Evolutionary conservation across 768 basidiomycete genomes (phyloP).

Genomic region (Tricholoma furcatifolium): DNA sequence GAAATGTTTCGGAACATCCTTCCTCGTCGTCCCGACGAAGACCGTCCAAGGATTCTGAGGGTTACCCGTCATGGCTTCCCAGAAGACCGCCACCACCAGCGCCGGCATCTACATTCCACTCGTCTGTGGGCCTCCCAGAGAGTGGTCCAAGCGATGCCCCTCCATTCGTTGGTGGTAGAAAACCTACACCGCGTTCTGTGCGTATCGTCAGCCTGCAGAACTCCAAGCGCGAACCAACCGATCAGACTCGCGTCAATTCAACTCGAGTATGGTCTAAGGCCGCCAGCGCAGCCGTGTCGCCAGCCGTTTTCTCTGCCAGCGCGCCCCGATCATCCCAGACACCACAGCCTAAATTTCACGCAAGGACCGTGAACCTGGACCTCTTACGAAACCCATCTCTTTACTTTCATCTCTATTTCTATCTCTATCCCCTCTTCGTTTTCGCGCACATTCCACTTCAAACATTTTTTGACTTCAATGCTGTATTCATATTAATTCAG

Average conservation of each 20-base stretch:
- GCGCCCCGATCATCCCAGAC: conserved; percentile 29
- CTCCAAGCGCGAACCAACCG: conserved; percentile 47
- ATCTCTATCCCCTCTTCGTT: conserved; percentile 65
- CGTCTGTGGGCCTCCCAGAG: conserved; percentile 43
- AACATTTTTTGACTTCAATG: conserved; percentile 88
- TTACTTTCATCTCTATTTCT: conserved; percentile 60
- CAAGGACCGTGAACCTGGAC: conserved; percentile 65
- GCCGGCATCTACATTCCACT: conserved; percentile 69
- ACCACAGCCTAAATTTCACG: conserved; percentile 66
- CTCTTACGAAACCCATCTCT: conserved; percentile 60
- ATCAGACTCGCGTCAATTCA: conserved; percentile 46
- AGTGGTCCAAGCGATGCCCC: conserved; percentile 28
- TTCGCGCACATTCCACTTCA: conserved; percentile 75
- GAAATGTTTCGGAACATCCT: conserved; percentile 26
- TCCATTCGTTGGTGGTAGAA: conserved; percentile 59
- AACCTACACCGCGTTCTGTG: conserved; percentile 77
- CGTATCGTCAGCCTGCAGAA: conserved; percentile 75
- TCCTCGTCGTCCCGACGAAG: conserved; percentile 31
- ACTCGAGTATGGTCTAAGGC: conserved; percentile 61
- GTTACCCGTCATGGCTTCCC: conserved; percentile 86
- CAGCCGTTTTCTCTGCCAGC: conserved; percentile 42
- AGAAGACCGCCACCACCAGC: conserved; percentile 73
- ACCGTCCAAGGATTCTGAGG: conserved; percentile 52
- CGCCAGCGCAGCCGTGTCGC: conserved; percentile 40
- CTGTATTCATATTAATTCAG: conserved; percentile 81